These are phyloP conservation scores for Penicillium aurantiogriseum DNA, from an alignment of 2,329 filamentous ascomycete species.

Conservation along the genomic window DNA sequence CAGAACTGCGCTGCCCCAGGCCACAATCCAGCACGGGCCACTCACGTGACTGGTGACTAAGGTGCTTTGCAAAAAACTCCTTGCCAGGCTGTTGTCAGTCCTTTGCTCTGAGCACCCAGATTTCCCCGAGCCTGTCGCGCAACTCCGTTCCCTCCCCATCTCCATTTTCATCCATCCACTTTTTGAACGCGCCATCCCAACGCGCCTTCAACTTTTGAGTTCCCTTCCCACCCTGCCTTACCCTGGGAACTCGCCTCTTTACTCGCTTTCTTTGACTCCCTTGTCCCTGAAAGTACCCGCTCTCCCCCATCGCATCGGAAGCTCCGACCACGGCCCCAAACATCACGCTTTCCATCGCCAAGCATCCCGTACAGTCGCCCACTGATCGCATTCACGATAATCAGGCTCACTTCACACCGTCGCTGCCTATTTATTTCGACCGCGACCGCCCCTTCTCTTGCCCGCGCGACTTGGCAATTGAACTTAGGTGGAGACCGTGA, in stretches of 20 bases:
- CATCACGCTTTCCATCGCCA: slow-evolving; percentile 36
- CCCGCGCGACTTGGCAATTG: slow-evolving; percentile 26
- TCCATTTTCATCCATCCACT: slow-evolving; percentile 37
- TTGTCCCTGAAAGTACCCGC: slow-evolving; percentile 21
- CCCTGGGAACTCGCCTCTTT: slow-evolving; percentile 20
- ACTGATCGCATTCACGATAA: slow-evolving; percentile 29
- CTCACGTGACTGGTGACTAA: slow-evolving; percentile 32
- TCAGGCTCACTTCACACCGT: slow-evolving; percentile 20
- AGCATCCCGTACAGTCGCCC: slow-evolving; percentile 29
- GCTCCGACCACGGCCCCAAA: slow-evolving; percentile 29
- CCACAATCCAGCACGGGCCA: slow-evolving; percentile 8
- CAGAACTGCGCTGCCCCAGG: slow-evolving; percentile 7
- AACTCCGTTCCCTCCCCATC: slow-evolving; percentile 40
- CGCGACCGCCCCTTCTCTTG: slow-evolving; percentile 18
- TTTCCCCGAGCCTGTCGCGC: slow-evolving; percentile 40
- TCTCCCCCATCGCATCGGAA: slow-evolving; percentile 26
- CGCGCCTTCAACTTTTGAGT: slow-evolving; percentile 27
- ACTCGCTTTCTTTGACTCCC: slow-evolving; percentile 21
- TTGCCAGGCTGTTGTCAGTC: slow-evolving; percentile 33
- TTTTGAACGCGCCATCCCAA: slow-evolving; percentile 34
- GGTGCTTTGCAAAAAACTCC: slow-evolving; percentile 32
- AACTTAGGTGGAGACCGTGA: slow-evolving; percentile 20
- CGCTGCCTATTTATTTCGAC: slow-evolving; percentile 12
- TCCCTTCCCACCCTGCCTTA: slow-evolving; percentile 23
- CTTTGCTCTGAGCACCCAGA: slow-evolving; percentile 36